phyloP scores from a whole-genome alignment of 495 filamentous ascomycete genomes.

The Talaromyces adpressus region DNA sequence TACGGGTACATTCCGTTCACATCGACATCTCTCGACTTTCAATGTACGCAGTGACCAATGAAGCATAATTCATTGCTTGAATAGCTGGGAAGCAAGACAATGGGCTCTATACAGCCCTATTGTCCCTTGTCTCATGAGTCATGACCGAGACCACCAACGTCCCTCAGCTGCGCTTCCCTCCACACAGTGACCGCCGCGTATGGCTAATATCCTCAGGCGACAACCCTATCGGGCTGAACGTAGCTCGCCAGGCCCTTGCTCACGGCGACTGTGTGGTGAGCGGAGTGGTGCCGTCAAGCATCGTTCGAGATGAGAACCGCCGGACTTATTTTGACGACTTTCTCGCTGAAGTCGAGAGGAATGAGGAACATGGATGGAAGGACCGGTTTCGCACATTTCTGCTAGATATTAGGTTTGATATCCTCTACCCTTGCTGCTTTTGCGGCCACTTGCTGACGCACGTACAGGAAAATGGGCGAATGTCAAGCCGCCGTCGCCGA shows the following conservation, averaged over 20 bases:
- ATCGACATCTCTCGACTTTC: not conserved
- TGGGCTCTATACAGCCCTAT: not conserved
- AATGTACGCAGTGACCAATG: not conserved
- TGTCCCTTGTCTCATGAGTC: slow-evolving; percentile 19
- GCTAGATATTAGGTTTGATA: slow-evolving; percentile 47
- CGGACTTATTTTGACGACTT: slow-evolving; percentile 47
- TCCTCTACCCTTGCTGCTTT: not conserved
- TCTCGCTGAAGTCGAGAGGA: slow-evolving; percentile 64
- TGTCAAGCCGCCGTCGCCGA: slow-evolving; percentile 83
- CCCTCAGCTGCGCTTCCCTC: slow-evolving; percentile 47
- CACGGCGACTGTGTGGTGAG: slow-evolving; percentile 84
- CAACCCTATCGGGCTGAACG: slow-evolving; percentile 67
- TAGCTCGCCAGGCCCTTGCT: slow-evolving; percentile 66
- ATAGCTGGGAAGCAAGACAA: not conserved
- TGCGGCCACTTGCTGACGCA: not conserved
- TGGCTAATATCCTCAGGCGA: slow-evolving; percentile 86
- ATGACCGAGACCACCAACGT: slow-evolving; percentile 27
- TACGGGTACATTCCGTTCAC: not conserved
- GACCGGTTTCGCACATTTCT: slow-evolving; percentile 35
- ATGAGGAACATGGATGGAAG: slow-evolving; percentile 39
- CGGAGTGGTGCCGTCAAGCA: slow-evolving; percentile 54
- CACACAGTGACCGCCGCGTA: slow-evolving; percentile 54
- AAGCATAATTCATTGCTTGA: not conserved
- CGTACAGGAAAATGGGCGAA: slow-evolving; percentile 37
- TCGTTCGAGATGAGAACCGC: slow-evolving; percentile 35